A percentile compares a stretch with the other conserved stretches of the same genome.
phyloP scores from a whole-genome alignment of 2,329 filamentous ascomycete genomes.

The Annulohypoxylon truncatum region DNA sequence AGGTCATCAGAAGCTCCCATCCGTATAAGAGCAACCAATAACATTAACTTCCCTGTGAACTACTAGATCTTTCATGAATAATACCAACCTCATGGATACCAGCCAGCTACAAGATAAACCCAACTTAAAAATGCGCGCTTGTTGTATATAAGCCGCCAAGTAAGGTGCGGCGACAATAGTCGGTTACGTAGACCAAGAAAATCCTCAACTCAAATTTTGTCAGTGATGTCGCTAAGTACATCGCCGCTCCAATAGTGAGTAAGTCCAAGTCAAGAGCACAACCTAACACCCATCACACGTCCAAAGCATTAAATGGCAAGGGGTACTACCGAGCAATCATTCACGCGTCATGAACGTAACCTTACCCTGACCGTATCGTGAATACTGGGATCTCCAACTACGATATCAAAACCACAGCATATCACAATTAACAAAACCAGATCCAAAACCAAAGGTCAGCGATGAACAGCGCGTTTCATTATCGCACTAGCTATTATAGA shows the following conservation, averaged over 20 bases:
- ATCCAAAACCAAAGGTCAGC: not conserved
- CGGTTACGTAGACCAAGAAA: too few species aligned
- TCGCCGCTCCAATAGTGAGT: not conserved
- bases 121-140: too few species aligned
- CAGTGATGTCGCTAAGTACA: too few species aligned
- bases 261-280: not conserved
- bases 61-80: too few species aligned
- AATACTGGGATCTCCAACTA: not conserved
- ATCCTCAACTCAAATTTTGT: too few species aligned
- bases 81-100: too few species aligned
- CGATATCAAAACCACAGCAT: not conserved
- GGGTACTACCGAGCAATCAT: not conserved
- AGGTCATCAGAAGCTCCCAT: too few species aligned
- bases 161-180: too few species aligned
- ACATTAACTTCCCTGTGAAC: too few species aligned
- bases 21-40: too few species aligned
- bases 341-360: not conserved
- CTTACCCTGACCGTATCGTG: not conserved
- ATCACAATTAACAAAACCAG: not conserved
- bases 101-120: too few species aligned
- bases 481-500: constrained; percentile 18
- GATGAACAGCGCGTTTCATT: constrained; percentile 11
- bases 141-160: too few species aligned
- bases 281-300: not conserved
- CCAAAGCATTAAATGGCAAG: not conserved